Evolutionary conservation across 1,284 basidiomycete genomes (phyloP).

Genomic region (Hymenochaete sp.): DNA sequence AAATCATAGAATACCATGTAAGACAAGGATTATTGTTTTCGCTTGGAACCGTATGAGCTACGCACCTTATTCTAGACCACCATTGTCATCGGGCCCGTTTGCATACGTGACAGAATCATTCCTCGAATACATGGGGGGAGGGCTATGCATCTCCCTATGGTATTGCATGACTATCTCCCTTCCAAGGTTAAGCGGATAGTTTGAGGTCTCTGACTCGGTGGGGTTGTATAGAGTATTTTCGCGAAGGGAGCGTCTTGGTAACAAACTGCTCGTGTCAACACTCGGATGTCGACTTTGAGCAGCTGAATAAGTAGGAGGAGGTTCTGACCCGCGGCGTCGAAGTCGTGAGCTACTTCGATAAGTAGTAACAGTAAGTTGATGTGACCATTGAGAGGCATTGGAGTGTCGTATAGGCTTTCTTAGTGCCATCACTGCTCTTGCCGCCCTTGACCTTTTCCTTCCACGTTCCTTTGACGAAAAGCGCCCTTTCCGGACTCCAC

Average conservation of each 20-base stretch:
- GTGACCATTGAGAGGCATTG: too few relatives aligned
- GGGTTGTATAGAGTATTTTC: not conserved
- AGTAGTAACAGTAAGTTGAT: too few relatives aligned
- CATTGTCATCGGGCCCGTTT: too few relatives aligned
- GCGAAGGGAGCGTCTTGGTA: constrained; percentile 6
- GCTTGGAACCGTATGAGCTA: too few relatives aligned
- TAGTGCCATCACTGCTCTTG: too few relatives aligned
- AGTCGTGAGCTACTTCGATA: too few relatives aligned
- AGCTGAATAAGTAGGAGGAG: constrained; percentile 6
- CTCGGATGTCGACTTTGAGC: constrained; percentile 4
- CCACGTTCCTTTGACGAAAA: not conserved
- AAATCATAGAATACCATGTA: too few relatives aligned
- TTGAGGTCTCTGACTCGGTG: not conserved
- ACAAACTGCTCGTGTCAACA: constrained; percentile 1
- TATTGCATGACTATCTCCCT: constrained; percentile 4
- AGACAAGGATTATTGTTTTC: too few relatives aligned
- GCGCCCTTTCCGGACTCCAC: not conserved
- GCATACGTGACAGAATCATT: too few relatives aligned
- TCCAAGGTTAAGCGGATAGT: constrained; percentile 8
- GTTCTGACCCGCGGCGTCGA: constrained; percentile 2
- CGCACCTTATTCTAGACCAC: too few relatives aligned
- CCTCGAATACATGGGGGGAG: too few relatives aligned
- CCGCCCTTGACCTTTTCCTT: not conserved
- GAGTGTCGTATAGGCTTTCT: too few relatives aligned
- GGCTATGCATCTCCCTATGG: not conserved